Evolutionary conservation across 2,329 filamentous ascomycete species (phyloP), one percentile per base, ranked within the genome.

Genomic region (Pseudocercospora cruenta): DNA sequence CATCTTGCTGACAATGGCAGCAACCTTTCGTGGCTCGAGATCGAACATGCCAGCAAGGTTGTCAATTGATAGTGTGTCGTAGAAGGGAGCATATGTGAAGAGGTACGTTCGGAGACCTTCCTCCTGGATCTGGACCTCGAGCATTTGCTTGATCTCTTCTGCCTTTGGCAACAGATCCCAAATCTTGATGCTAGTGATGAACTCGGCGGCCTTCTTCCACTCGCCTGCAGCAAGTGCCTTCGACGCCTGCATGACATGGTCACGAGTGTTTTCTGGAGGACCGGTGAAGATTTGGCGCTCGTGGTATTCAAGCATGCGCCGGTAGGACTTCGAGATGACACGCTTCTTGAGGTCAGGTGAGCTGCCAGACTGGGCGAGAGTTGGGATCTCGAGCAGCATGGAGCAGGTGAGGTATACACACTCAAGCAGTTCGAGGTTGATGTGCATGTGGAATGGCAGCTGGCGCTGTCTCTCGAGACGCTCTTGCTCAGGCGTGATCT

Each of bases 371-470:
- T 98, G 95, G 58, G 95, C 96, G 73, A 99, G 90, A 55, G 98
- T 90, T 67, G 95, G 95, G 69, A 99, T 98, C 84, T 99, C 95
- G 64, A 99, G 88, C 71, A 99, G 91, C 95, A 99, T 99, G 82
- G 93, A 97, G 85, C 94, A 98, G 59, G 95, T 98, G 66, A 99
- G 87, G 84, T 99, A 99, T 69, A 98, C 94, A 77, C 95, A 98
- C 84, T 99, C 95, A 45, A 99, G 88, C 63, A 99, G 88, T 81
- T 99, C 95, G 60, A 99, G 87, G 85, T 99, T 99, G 86, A 99
- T 99, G 87, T 99, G 95, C 93, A 99, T 97, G 85, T 99, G 95
- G 90, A 99, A 99, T 43, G 95, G 95, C 72, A 99, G 87, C 83
- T 99, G 95, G 75, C 95, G 90, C 83, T 98, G 94, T 79, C 95